Conservation (phyloP, 2,329 filamentous ascomycete genomes). For the Sarocladium oryzae region DNA sequence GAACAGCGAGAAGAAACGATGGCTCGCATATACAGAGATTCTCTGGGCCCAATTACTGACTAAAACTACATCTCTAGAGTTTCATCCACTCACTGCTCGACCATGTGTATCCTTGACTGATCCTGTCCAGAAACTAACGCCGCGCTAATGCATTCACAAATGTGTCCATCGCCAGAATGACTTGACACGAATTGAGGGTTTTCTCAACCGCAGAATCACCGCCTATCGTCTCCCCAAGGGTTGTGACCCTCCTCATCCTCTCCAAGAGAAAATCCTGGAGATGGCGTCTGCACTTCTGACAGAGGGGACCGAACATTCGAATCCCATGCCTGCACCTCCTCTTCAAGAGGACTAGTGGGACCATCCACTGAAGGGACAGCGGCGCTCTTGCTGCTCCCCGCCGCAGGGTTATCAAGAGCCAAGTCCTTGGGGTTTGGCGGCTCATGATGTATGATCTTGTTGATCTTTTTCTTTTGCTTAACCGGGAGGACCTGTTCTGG, state of each 20-base stretch:
- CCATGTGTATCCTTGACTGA: background rate
- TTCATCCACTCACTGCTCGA: background rate
- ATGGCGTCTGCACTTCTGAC: constrained; percentile 9
- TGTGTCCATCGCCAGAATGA: background rate
- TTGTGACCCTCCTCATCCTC: constrained; percentile 39
- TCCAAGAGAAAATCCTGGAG: constrained; percentile 23
- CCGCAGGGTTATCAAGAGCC: constrained; percentile 19
- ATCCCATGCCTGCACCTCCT: constrained; percentile 15
- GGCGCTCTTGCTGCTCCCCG: background rate
- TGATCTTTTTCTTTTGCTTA: constrained; percentile 32
- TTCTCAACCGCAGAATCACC: background rate
- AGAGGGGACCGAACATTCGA: background rate
- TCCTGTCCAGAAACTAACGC: constrained; percentile 6
- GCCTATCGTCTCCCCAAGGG: constrained; percentile 30
- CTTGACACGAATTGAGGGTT: background rate
- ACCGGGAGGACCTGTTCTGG: constrained; percentile 22
- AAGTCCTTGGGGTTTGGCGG: constrained; percentile 23
- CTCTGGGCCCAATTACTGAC: background rate
- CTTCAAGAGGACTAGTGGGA: constrained; percentile 15
- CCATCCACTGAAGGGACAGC: constrained; percentile 12
- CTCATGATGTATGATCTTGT: constrained; percentile 26
- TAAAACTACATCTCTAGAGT: background rate
- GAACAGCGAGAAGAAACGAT: background rate
- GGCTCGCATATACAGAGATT: background rate
- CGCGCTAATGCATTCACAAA: constrained; percentile 8